phyloP scores from a whole-genome alignment of 176 grass and related monocot genomes.

The Ampelocalamus luodianensis region DNA sequence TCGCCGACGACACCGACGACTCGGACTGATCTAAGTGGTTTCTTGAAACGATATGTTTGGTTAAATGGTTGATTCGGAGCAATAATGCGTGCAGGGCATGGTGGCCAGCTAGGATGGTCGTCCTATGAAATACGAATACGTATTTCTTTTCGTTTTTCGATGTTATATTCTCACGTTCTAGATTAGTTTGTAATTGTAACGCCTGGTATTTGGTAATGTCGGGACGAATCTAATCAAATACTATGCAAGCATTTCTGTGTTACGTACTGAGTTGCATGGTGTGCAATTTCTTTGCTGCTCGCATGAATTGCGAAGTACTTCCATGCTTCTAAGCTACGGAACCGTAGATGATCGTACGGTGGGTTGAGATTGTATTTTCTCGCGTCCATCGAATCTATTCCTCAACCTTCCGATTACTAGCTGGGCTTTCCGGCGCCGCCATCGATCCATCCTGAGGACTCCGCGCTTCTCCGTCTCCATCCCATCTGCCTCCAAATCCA shows the following conservation, averaged over 20 bases:
- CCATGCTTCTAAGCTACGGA: too few relatives aligned
- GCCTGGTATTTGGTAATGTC: too few relatives aligned
- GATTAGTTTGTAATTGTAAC: neutral
- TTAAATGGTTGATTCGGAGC: neutral
- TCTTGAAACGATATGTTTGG: neutral
- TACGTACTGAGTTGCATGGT: neutral
- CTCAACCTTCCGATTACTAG: too few relatives aligned
- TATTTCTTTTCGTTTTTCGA: neutral
- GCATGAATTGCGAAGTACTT: neutral
- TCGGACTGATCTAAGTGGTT: slow-evolving; percentile 19
- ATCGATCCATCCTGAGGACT: too few relatives aligned
- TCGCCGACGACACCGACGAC: slow-evolving; percentile 34
- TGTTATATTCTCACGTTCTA: neutral
- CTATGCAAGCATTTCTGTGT: neutral
- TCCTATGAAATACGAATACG: neutral
- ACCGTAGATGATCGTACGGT: too few relatives aligned
- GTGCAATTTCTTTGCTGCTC: neutral
- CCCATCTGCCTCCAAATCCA: too few relatives aligned
- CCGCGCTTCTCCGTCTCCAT: too few relatives aligned
- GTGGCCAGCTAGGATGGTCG: neutral
- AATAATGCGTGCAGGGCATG: neutral
- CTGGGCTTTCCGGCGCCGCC: too few relatives aligned
- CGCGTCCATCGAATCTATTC: too few relatives aligned
- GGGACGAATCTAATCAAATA: neutral
- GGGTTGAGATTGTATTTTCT: too few relatives aligned